phyloP scores from a whole-genome alignment of 208 protist species.

The Naegleria lovaniensis region DNA sequence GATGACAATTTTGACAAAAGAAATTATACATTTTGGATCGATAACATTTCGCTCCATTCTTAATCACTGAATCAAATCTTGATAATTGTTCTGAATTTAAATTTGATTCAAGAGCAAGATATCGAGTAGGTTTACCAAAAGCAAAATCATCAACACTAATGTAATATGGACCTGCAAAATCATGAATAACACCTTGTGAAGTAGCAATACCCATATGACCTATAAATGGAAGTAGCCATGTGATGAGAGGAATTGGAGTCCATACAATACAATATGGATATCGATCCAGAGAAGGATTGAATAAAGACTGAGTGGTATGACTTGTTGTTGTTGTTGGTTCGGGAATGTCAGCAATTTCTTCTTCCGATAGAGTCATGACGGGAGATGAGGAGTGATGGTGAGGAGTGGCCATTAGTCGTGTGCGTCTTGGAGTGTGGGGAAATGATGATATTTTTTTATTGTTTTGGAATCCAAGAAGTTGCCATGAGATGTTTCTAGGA shows the following conservation, averaged over 20 bases:
- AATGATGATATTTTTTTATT: too few relatives aligned
- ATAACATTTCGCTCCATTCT: not conserved
- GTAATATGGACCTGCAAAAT: slow-evolving; percentile 46
- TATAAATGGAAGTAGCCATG: slow-evolving; percentile 49
- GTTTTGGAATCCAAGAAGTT: too few relatives aligned
- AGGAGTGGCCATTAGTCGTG: too few relatives aligned
- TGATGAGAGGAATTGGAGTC: slow-evolving; percentile 49
- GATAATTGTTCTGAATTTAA: not conserved
- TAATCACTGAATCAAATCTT: not conserved
- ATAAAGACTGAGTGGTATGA: not conserved
- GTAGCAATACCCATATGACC: slow-evolving; percentile 46
- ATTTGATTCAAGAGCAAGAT: not conserved
- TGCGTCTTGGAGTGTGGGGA: too few relatives aligned
- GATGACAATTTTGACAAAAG: slow-evolving; percentile 32
- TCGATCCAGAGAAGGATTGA: slow-evolving; percentile 30
- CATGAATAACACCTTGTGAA: slow-evolving; percentile 41
- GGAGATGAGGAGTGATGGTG: too few relatives aligned
- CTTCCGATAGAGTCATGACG: too few relatives aligned
- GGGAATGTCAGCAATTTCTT: too few relatives aligned
- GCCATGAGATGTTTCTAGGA: too few relatives aligned
- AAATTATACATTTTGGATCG: slow-evolving; percentile 22
- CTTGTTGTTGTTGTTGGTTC: not conserved
- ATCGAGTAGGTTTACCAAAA: slow-evolving; percentile 45
- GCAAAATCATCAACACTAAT: slow-evolving; percentile 48
- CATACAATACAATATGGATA: slow-evolving; percentile 50